Percentiles rank a stretch among this genome's conserved stretches.
These are phyloP conservation scores for Spiromastix sp. DNA, from an alignment of 2,329 filamentous ascomycete genomes.

Conservation along the genomic window DNA sequence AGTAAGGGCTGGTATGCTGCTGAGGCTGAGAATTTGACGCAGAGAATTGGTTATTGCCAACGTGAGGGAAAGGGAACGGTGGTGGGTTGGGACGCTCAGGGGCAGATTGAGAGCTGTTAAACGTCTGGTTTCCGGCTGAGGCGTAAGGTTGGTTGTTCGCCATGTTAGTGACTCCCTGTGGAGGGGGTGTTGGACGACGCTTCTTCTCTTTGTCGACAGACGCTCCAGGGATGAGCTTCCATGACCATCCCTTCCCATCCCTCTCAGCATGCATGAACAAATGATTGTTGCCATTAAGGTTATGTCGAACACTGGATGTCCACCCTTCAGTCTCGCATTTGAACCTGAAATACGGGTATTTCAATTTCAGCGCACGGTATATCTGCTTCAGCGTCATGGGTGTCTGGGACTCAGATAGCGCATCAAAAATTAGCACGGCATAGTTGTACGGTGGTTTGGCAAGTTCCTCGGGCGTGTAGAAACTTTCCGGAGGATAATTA, in stretches of 20 bases:
- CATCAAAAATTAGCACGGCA: conserved; percentile 54
- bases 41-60: conserved; percentile 1
- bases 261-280: conserved; percentile 51
- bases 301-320: conserved; percentile 58
- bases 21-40: conserved; percentile 1
- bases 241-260: conserved; percentile 54
- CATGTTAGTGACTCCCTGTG: conserved; percentile 19
- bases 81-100: conserved; percentile 2
- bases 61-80: conserved; percentile 1
- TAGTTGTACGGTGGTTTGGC: conserved; percentile 53
- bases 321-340: conserved; percentile 55
- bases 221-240: conserved; percentile 49
- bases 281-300: conserved; percentile 47
- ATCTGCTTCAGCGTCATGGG: conserved; percentile 57
- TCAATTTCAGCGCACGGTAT: conserved; percentile 52
- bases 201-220: conserved; percentile 50
- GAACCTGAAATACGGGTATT: conserved; percentile 52
- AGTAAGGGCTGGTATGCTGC: conserved; percentile 6
- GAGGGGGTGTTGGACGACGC: conserved; percentile 37
- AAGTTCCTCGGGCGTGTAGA: conserved; percentile 53
- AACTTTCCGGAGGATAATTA: conserved; percentile 47
- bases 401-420: conserved; percentile 45
- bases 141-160: conserved; percentile 30
- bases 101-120: conserved; percentile 2
- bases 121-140: conserved; percentile 24